phyloP scores from a whole-genome alignment of 805 yeast genomes.

The Candida nonsorbophila region DNA sequence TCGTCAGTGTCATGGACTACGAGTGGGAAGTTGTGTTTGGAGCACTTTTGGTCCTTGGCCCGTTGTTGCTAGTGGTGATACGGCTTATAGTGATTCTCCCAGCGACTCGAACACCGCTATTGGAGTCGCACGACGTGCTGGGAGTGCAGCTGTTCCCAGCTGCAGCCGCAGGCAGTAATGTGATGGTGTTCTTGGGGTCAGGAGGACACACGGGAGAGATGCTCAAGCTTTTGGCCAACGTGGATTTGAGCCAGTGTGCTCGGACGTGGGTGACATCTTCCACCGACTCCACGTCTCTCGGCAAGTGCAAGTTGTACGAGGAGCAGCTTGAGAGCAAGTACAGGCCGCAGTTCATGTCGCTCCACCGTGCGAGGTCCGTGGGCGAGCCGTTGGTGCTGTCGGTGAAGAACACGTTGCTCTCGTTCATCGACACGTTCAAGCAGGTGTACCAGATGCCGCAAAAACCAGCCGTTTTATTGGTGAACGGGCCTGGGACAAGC shows the following conservation, averaged over 20 bases:
- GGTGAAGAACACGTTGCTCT: constrained; percentile 36
- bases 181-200: constrained; percentile 77
- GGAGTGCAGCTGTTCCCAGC: constrained; percentile 4
- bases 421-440: constrained; percentile 24
- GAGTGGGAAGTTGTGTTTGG: constrained; percentile 6
- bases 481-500: constrained; percentile 82
- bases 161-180: constrained; percentile 13
- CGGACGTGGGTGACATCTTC: constrained; percentile 42
- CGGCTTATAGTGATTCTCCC: constrained; percentile 22
- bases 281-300: constrained; percentile 47
- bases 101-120: constrained; percentile 6
- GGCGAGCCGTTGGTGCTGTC: constrained; percentile 51
- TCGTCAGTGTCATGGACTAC: constrained; percentile 2
- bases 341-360: constrained; percentile 17
- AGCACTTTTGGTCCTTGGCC: constrained; percentile 8
- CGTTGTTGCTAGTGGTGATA: constrained; percentile 14
- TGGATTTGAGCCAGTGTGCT: constrained; percentile 19
- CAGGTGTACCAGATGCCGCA: constrained; percentile 20
- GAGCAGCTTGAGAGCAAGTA: constrained; percentile 10
- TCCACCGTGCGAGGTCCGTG: constrained; percentile 58
- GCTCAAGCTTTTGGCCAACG: constrained; percentile 57
- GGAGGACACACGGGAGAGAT: constrained; percentile 98
- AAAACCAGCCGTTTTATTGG: constrained; percentile 41
- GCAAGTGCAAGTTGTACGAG: constrained; percentile 35
- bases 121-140: not conserved